Percentiles rank a stretch among this genome's conserved stretches.
Conservation (phyloP, 139 green algal genomes). For the Prasinococcaceae sp. region DNA sequence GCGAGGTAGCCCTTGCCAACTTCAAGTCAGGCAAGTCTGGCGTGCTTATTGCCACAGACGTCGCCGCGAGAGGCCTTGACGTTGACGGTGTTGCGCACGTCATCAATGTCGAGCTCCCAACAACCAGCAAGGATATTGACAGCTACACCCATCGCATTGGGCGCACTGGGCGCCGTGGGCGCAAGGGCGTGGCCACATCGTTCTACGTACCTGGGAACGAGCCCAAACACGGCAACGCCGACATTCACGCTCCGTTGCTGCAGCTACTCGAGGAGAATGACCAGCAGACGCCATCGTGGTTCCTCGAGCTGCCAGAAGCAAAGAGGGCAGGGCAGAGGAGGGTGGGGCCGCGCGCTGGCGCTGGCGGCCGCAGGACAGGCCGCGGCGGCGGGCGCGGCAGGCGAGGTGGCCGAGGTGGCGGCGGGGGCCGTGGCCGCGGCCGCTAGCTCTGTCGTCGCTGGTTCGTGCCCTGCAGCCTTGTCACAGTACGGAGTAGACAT, state of each 20-base stretch:
- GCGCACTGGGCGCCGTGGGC: background rate
- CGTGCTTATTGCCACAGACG: slow-evolving; percentile 24
- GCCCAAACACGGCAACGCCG: background rate
- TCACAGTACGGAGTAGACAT: too few species aligned
- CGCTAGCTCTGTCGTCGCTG: too few species aligned
- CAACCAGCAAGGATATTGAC: background rate
- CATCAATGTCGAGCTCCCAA: slow-evolving; percentile 23
- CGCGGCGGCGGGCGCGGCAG: too few species aligned
- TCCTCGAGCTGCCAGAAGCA: too few species aligned
- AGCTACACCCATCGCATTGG: background rate
- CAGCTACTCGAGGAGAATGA: background rate
- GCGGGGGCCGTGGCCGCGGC: too few species aligned
- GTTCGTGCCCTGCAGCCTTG: too few species aligned
- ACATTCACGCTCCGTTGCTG: background rate
- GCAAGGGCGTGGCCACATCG: background rate
- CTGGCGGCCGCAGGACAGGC: too few species aligned
- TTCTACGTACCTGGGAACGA: too few species aligned
- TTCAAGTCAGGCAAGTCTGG: slow-evolving; percentile 1
- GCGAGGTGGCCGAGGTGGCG: too few species aligned
- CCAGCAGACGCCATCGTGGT: background rate
- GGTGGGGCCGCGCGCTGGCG: too few species aligned
- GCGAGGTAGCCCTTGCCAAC: slow-evolving; percentile 1
- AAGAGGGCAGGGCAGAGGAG: too few species aligned
- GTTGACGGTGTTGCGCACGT: slow-evolving; percentile 14
- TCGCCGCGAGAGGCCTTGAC: slow-evolving; percentile 22